Evolutionary conservation across 129 eudicot genomes (phyloP), one percentile per base, ranked within the genome.

Genomic region (Tagetes erecta): DNA sequence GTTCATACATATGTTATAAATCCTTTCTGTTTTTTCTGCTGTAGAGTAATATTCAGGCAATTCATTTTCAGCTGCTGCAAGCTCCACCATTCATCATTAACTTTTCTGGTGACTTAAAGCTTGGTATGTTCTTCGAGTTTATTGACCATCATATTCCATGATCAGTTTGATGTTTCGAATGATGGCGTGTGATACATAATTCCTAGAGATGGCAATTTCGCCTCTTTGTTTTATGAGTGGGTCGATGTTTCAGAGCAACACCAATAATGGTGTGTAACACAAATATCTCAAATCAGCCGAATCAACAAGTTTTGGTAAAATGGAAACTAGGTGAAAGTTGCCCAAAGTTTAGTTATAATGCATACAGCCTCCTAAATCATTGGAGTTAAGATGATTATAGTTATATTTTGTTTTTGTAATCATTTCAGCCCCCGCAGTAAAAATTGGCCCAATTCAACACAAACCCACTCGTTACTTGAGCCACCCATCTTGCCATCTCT

Each of bases 1-100:
- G 30, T 44, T 71, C 42, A 65, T 66, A 49, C 64, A 33, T 45
- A 35, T 76, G 56, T 76, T 63, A 42, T 76, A 37, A 46, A 20
- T 55, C 47, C 31, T 30, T 63, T 55, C 36, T 41, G 63, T 14
- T 70, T 8, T 40, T 68, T 7, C 30, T 46, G 0, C 57, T 64
- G 73, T 77, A 91, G 98, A 86, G 97, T 85, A 90, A 85, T 65
- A 64, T 64, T 66, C 96, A 94, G 85, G 98, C 96, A 71, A 83
- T 90, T 68, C 83, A 67, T 56, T 88, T 90, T 80, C 98, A 94
- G 87, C 89, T 94, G 38, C 87, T 94, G 76, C 97, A 94, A 83
- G 96, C 93, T 50, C 79, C 98, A 4, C 98, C 98, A 5, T 80
- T 75, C 50, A 44, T 85, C 50, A 86, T 94, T 58, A 62, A 83